Conservation (phyloP, 306 rosid genomes). For the Crotalaria pallida region DNA sequence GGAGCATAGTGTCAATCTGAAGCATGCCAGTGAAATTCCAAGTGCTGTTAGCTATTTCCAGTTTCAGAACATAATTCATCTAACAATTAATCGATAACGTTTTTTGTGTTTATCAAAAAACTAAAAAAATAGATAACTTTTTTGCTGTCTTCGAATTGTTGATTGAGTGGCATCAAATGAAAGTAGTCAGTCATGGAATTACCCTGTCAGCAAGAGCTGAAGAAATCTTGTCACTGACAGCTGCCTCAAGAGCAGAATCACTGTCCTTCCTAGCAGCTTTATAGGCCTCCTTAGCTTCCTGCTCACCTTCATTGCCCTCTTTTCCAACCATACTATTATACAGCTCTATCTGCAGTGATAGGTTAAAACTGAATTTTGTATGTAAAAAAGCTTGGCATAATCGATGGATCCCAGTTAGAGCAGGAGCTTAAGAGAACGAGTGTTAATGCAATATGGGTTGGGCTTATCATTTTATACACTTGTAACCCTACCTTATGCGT, state of each 20-base stretch:
- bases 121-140: no score
- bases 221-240: constrained; percentile 35
- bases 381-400: neutral
- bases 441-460: neutral
- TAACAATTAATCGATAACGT: neutral
- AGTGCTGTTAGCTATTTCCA: neutral
- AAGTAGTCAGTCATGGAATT: constrained; percentile 12
- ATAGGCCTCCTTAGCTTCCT: constrained; percentile 34
- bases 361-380: constrained; percentile 16
- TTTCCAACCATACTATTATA: constrained; percentile 48
- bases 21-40: constrained; percentile 1
- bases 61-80: constrained; percentile 12
- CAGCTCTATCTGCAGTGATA: constrained; percentile 33
- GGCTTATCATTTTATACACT: neutral
- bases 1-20: constrained; percentile 79
- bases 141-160: no score
- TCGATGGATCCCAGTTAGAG: neutral
- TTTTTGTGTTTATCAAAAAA: no score
- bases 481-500: neutral
- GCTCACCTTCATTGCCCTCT: constrained; percentile 39
- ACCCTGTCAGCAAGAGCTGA: constrained; percentile 42
- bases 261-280: constrained; percentile 45
- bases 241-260: constrained; percentile 24
- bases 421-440: neutral
- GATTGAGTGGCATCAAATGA: constrained; percentile 1